A percentile compares a stretch with the other conserved stretches of the same genome.
These are phyloP conservation scores for Malus orientalis DNA, from an alignment of 306 rosid genomes.

Conservation along the genomic window DNA sequence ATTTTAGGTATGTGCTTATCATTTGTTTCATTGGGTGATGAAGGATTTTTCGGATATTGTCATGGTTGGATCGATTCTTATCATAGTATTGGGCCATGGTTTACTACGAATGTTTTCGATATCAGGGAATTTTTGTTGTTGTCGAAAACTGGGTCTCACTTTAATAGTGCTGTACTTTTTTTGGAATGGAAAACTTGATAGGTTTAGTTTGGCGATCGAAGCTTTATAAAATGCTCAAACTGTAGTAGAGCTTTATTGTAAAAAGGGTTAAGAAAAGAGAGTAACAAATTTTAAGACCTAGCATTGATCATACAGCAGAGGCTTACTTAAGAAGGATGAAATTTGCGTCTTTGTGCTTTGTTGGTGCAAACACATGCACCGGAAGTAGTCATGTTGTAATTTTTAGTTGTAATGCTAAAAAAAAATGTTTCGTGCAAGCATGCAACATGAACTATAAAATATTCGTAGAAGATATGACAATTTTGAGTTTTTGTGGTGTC, in stretches of 20 bases:
- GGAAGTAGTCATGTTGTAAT: background rate
- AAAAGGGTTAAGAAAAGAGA: background rate
- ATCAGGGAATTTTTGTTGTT: background rate
- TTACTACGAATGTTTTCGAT: background rate
- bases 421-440: background rate
- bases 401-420: background rate
- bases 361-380: background rate
- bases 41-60: background rate
- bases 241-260: background rate
- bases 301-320: background rate
- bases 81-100: background rate
- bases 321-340: background rate
- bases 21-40: background rate
- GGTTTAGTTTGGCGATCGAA: constrained; percentile 1
- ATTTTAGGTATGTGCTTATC: background rate
- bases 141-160: background rate
- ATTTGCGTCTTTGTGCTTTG: background rate
- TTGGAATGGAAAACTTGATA: background rate
- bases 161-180: background rate
- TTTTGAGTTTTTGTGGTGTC: background rate
- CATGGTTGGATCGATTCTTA: background rate
- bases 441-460: background rate
- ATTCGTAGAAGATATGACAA: background rate
- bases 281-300: background rate
- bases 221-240: background rate